These are phyloP conservation scores for Fusarium papillatum DNA, from an alignment of 2,329 filamentous ascomycete genomes.

Conservation along the genomic window DNA sequence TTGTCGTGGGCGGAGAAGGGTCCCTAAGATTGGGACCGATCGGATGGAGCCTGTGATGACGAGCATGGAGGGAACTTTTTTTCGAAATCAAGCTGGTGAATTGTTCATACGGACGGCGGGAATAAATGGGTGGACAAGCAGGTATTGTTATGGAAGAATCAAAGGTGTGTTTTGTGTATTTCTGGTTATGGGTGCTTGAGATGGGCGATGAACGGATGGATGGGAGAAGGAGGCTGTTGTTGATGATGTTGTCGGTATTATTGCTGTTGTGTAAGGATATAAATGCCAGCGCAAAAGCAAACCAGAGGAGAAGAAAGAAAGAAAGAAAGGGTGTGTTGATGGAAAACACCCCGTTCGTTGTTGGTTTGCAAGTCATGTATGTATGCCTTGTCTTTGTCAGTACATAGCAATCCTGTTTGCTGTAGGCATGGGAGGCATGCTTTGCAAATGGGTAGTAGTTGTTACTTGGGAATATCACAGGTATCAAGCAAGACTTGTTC, in stretches of 20 bases:
- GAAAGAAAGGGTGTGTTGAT: not conserved
- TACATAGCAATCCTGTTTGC: not conserved
- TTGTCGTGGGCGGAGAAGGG: not conserved
- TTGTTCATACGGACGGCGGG: not conserved
- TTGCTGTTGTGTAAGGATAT: not conserved
- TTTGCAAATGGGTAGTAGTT: not conserved
- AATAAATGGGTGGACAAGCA: not conserved
- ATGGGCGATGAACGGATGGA: constrained; percentile 8
- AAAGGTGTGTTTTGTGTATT: constrained; percentile 15
- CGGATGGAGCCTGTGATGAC: not conserved
- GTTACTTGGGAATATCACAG: not conserved
- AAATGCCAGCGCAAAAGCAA: not conserved
- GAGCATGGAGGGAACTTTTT: not conserved
- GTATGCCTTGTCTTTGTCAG: not conserved
- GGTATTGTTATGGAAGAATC: constrained; percentile 1
- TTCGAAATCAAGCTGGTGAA: not conserved
- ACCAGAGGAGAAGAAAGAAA: not conserved
- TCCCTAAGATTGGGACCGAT: not conserved
- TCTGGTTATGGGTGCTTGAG: constrained; percentile 17
- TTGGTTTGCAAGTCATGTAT: constrained; percentile 1
- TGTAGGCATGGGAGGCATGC: not conserved
- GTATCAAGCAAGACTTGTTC: not conserved
- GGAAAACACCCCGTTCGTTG: not conserved
- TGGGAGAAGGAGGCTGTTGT: not conserved
- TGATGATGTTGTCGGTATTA: not conserved